Evolutionary conservation across 108 stramenopile genomes (phyloP).

Genomic region (Nannochloropsis salina): DNA sequence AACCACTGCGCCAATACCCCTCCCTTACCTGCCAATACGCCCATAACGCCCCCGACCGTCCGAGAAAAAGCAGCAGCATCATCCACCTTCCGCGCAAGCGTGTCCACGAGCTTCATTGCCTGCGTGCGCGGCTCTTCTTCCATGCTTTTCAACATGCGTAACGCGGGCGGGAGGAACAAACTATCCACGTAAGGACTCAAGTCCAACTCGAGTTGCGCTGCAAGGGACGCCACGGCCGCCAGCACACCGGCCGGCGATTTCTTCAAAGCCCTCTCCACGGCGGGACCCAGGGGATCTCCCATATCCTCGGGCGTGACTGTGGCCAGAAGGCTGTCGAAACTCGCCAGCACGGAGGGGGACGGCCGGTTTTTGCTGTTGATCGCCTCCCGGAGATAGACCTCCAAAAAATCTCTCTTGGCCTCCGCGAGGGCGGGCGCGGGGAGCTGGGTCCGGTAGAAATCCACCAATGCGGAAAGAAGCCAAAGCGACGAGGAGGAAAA

Average conservation of each 20-base stretch:
- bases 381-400: not conserved
- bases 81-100: not conserved
- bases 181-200: constrained; percentile 8
- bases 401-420: constrained; percentile 6
- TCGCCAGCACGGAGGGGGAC: not conserved
- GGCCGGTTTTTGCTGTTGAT: not conserved
- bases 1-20: constrained; percentile 45
- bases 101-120: not conserved
- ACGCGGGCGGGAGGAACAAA: not conserved
- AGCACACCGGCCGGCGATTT: constrained; percentile 11
- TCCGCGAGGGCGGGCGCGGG: not conserved
- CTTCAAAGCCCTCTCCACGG: not conserved
- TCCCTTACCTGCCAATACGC: constrained; percentile 34
- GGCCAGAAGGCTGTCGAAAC: not conserved
- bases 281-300: not conserved
- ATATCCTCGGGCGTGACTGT: not conserved
- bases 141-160: not conserved
- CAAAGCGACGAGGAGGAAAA: not conserved
- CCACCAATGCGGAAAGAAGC: not conserved
- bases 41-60: constrained; percentile 22
- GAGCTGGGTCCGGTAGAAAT: constrained; percentile 12
- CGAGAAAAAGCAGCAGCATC: constrained; percentile 18
- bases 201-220: not conserved
- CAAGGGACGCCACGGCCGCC: not conserved
- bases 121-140: not conserved